Base-by-base conservation (phyloP, 2,329 filamentous ascomycete genomes). In the Cladophialophora carrionii region DNA sequence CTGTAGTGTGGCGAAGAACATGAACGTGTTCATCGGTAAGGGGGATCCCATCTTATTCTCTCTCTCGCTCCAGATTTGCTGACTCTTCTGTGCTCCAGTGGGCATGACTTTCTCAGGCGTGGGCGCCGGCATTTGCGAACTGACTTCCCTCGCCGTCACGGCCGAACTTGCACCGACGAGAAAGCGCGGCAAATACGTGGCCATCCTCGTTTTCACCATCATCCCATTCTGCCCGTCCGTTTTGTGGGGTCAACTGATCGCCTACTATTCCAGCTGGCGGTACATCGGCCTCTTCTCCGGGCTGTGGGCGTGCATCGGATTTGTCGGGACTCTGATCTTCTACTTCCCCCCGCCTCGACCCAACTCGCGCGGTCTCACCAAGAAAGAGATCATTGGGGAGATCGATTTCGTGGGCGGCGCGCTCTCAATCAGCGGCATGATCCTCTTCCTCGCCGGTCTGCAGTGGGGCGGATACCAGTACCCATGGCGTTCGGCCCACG, bases 71-170 rank as follows among this genome's bases (percentile, higher is more conserved):
- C 26, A 24, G 9, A 20, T 14, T 14, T 53, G 5, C 67, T 61
- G 55, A 61, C 41, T 48, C 34, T 24, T 54, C 56, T 26, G 65
- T 48, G 68, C 22, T 7, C 10, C 56, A 85, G 83, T 74, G 56
- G 82, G 82, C 49, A 84, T 84, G 82, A 81, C 82, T 1, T 80
- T 90, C 68, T 82, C 87, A 9, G 88, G 88, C 1, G 78, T 85
- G 5, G 88, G 88, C 37, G 87, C 87, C 10, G 88, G 88, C 14
- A 83, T 90, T 66, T 87, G 87, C 69, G 88, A 90, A 74, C 78
- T 90, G 37, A 90, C 87, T 5, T 87, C 88, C 4, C 78, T 91
- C 8, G 87, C 88, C 31, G 88, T 83, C 37, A 88, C 87, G 1
- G 86, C 87, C 1, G 88, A 91, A 73, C 81, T 90, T 65, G 88